These are phyloP conservation scores for Teratosphaeriaceae sp. DNA, from an alignment of 2,329 filamentous ascomycete genomes.

Conservation along the genomic window DNA sequence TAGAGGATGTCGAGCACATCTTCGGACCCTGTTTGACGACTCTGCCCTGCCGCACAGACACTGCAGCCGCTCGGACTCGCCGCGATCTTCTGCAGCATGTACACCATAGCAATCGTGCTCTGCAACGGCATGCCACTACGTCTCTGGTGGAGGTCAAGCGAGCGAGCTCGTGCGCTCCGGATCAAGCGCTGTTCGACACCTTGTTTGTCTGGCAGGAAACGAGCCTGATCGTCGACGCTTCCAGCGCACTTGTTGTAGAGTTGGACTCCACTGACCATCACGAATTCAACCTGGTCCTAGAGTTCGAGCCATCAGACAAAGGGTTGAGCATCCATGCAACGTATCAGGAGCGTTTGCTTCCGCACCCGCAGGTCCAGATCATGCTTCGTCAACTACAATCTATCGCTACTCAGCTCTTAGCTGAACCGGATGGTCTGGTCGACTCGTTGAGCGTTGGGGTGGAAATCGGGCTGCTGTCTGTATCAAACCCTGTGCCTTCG, in stretches of 20 bases:
- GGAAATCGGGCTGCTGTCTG: slow-evolving; percentile 27
- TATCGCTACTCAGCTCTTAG: slow-evolving; percentile 41
- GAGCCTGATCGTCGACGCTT: slow-evolving; percentile 33
- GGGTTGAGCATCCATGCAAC: slow-evolving; percentile 48
- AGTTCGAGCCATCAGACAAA: slow-evolving; percentile 58
- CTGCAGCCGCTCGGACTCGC: slow-evolving; percentile 46
- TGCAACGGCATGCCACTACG: slow-evolving; percentile 57
- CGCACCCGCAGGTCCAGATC: slow-evolving; percentile 47
- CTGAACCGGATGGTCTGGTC: slow-evolving; percentile 29
- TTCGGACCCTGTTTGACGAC: slow-evolving; percentile 76
- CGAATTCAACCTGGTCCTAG: slow-evolving; percentile 69
- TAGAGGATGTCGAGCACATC: slow-evolving; percentile 63
- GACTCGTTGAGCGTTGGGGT: slow-evolving; percentile 26
- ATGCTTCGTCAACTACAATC: slow-evolving; percentile 57
- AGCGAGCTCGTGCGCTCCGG: slow-evolving; percentile 47
- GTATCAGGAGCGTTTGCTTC: slow-evolving; percentile 49
- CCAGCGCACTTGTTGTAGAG: slow-evolving; percentile 42
- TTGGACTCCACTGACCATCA: slow-evolving; percentile 60
- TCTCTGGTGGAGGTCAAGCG: slow-evolving; percentile 65
- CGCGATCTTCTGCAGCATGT: slow-evolving; percentile 57
- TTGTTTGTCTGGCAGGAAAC: slow-evolving; percentile 83
- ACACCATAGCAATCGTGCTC: slow-evolving; percentile 58
- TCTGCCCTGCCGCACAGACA: slow-evolving; percentile 62
- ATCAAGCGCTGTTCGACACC: slow-evolving; percentile 62
- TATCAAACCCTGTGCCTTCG: slow-evolving; percentile 34